Evolutionary conservation across 148 eudicot genomes (phyloP).

Genomic region (Rhododendron griersonianum): DNA sequence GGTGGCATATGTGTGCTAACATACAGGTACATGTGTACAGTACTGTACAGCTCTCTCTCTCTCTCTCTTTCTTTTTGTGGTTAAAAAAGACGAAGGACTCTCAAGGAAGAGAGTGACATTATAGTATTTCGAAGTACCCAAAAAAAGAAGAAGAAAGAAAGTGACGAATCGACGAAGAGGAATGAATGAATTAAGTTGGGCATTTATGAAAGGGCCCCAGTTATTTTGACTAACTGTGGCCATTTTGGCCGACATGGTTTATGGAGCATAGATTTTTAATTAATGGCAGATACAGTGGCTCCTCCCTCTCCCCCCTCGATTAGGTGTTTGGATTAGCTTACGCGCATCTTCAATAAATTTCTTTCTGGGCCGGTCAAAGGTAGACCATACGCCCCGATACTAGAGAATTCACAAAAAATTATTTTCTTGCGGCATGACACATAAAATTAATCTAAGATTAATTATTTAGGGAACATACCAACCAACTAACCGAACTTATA

Average conservation of each 20-base stretch:
- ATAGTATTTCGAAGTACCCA: no score
- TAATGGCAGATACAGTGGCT: neutral
- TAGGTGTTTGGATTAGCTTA: neutral
- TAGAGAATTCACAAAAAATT: no score
- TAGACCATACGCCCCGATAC: no score
- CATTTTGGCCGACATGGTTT: neutral
- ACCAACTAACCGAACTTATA: no score
- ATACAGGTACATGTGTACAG: neutral
- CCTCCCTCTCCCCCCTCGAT: neutral
- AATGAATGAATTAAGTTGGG: neutral
- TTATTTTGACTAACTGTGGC: neutral
- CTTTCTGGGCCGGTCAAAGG: no score
- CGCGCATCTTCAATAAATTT: no score
- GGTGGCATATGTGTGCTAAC: neutral
- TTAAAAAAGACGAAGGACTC: neutral
- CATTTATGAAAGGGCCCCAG: neutral
- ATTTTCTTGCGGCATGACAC: no score
- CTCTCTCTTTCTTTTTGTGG: neutral
- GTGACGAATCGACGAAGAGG: neutral
- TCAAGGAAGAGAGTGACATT: no score
- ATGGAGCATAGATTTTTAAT: neutral
- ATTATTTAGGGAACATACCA: no score
- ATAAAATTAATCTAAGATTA: no score
- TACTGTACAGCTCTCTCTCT: no score
- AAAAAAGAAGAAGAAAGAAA: neutral